Conservation (phyloP, 1,284 basidiomycete species). For the Bjerkandera adusta region DNA sequence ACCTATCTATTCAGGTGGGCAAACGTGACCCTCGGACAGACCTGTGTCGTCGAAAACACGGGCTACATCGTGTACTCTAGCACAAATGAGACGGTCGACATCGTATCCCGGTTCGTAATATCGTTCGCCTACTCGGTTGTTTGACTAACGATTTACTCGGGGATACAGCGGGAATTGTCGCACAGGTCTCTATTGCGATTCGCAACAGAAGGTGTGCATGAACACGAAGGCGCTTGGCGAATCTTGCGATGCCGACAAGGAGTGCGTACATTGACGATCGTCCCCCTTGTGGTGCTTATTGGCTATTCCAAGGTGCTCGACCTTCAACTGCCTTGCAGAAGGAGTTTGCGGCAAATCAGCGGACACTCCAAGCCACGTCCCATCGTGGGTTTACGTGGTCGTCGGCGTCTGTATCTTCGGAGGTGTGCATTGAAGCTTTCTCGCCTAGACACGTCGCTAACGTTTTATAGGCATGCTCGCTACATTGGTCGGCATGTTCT, state of each 20-base stretch:
- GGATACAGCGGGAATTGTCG: slow-evolving; percentile 60
- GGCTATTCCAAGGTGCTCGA: slow-evolving; percentile 53
- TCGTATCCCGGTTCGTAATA: slow-evolving; percentile 69
- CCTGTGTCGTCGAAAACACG: slow-evolving; percentile 77
- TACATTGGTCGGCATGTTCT: slow-evolving; percentile 65
- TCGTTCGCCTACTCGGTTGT: slow-evolving; percentile 3
- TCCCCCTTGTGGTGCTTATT: slow-evolving; percentile 7
- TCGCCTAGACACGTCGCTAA: background rate
- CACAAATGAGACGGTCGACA: slow-evolving; percentile 60
- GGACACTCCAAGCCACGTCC: slow-evolving; percentile 62
- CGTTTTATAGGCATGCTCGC: slow-evolving; percentile 60
- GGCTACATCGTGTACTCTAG: slow-evolving; percentile 68
- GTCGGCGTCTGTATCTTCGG: slow-evolving; percentile 73
- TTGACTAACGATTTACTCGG: background rate
- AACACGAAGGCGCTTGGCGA: slow-evolving; percentile 53
- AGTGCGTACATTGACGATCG: slow-evolving; percentile 44
- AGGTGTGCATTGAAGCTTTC: slow-evolving; percentile 39
- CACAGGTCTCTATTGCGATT: slow-evolving; percentile 74
- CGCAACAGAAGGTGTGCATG: slow-evolving; percentile 56
- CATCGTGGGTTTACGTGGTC: slow-evolving; percentile 68
- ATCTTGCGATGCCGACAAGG: slow-evolving; percentile 76
- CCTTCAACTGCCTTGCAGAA: slow-evolving; percentile 70
- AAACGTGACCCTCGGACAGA: slow-evolving; percentile 61
- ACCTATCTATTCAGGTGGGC: slow-evolving; percentile 75
- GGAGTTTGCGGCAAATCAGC: slow-evolving; percentile 62